Conservation (phyloP, 345 rosid species). For the Mangifera indica region DNA sequence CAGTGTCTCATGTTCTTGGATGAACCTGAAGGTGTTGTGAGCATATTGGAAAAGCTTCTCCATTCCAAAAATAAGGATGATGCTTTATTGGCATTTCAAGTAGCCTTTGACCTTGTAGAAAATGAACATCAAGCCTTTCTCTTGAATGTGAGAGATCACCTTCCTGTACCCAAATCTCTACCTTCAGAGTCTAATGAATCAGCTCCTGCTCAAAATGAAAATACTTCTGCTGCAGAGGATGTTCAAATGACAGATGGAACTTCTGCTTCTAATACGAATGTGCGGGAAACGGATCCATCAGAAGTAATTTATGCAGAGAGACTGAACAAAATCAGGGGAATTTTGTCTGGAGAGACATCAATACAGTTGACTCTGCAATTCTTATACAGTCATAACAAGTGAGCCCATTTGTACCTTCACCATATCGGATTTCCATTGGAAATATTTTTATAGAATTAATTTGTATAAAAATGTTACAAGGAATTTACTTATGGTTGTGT, state of each 20-base stretch:
- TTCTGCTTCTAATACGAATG: constrained; percentile 39
- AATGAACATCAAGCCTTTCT: constrained; percentile 99
- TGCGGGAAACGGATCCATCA: constrained; percentile 53
- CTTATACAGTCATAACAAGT: constrained; percentile 94
- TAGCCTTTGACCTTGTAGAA: constrained; percentile 97
- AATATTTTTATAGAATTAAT: not conserved
- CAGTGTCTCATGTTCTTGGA: constrained; percentile 98
- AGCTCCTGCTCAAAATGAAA: constrained; percentile 52
- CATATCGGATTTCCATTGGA: not conserved
- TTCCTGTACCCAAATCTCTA: constrained; percentile 63
- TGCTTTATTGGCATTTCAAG: constrained; percentile 81
- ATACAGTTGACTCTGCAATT: constrained; percentile 91
- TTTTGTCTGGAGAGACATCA: constrained; percentile 95
- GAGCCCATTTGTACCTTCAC: constrained; percentile 21
- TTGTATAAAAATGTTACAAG: not conserved
- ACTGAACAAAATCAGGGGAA: constrained; percentile 76
- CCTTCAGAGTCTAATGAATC: constrained; percentile 46
- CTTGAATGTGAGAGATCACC: constrained; percentile 79
- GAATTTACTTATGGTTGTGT: constrained; percentile 15
- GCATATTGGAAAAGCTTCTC: constrained; percentile 89
- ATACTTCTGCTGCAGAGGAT: constrained; percentile 55
- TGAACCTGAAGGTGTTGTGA: constrained; percentile 83
- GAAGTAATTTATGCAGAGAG: constrained; percentile 77
- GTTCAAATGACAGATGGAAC: constrained; percentile 82
- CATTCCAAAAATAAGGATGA: constrained; percentile 82